phyloP scores from a whole-genome alignment of 441 rosid species.

The Brassica balearica region DNA sequence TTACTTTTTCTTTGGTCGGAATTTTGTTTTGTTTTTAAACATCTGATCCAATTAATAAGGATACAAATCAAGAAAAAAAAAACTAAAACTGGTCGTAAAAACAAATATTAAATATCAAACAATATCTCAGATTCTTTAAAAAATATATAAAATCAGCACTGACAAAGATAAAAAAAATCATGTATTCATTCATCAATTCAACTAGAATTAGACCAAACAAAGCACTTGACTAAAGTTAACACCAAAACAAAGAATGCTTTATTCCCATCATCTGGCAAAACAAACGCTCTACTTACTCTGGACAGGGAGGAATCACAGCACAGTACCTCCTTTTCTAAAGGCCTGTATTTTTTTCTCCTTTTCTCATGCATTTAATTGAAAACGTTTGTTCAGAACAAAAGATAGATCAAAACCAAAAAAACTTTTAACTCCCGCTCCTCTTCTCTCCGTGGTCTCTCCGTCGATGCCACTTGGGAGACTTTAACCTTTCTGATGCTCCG shows the following conservation, averaged over 20 bases:
- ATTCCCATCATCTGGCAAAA: no score
- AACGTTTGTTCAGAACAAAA: neutral
- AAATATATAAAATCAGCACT: no score
- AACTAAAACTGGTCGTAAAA: neutral
- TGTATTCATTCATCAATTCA: neutral
- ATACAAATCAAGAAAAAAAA: neutral
- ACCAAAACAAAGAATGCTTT: no score
- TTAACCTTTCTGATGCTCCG: neutral
- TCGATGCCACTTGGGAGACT: neutral
- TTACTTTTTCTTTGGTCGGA: neutral
- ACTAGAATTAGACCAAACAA: neutral
- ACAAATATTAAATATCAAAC: neutral
- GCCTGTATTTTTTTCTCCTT: neutral
- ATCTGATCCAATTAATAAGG: neutral
- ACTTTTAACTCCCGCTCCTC: neutral
- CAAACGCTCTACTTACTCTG: no score
- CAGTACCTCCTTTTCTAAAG: no score
- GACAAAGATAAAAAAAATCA: neutral
- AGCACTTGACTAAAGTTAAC: neutral
- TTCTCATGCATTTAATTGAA: neutral
- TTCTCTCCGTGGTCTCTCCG: neutral
- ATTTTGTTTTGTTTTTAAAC: neutral
- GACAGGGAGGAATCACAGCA: no score
- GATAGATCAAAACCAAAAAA: neutral
- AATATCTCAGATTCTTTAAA: neutral